Base-by-base conservation (phyloP, 108 stramenopile genomes). In the Fragilariopsis cylindrus region DNA sequence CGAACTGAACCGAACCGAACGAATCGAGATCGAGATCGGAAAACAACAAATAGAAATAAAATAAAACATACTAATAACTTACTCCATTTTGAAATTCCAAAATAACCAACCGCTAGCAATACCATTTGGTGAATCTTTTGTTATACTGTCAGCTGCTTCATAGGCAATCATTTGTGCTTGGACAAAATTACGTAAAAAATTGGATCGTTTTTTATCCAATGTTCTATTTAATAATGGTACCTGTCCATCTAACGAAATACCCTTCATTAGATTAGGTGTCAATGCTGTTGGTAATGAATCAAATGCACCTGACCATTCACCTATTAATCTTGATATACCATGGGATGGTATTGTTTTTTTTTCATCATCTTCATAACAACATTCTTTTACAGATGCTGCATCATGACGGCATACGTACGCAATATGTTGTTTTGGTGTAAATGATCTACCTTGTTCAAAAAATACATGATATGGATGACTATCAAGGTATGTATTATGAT, bases 161-260 rank as follows among this genome's bases (percentile, higher is more conserved):
- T 87, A 89, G 11, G 82, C 78, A 6, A 92, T 84, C 88, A 92
- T 88, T 74, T 89, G 91, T 2, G 87, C 88, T 63, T 88, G 58
- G 0, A 84, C 85, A 77, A 87, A 92, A 71, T 88, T 77, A 47
- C 76, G 58, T 67, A 92, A 53, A 60, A 92, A 92, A 1, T 67
- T 60, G 60, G 64, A 75, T 41, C 89, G 82, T 43, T 60, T 75
- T 6, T 56, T 45, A 12, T 80, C 66, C 7, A 87, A 47, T 11
- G 81, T 57, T 49, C 89, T 81, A 56, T 87, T 83, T 42, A 86
- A 55, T 5, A 65, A 42, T 2, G 72, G 71, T 9, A 80, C 81
- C 2, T 43, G 53, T 7, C 85, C 85, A 3, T 45, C 65, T 13
- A 52, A 48, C 7, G 79, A 82, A 70, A 90, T 87, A 12, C 43